Base-by-base conservation (phyloP, 2,329 filamentous ascomycete species). In the Cercospora sojina region DNA sequence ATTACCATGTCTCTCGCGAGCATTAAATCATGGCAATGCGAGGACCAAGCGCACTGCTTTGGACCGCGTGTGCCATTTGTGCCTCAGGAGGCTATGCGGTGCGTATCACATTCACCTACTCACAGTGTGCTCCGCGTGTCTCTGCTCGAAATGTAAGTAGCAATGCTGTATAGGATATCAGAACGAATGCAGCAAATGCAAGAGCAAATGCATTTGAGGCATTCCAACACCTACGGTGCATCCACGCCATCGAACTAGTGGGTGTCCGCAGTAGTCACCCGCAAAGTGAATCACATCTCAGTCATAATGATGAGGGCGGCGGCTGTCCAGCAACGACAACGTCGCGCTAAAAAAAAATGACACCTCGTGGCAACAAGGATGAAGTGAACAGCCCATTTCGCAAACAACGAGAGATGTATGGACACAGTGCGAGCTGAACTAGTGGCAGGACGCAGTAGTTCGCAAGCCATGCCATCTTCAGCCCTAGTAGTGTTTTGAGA, bases 361-460 rank as follows among this genome's bases (percentile, higher is more conserved):
- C 23, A n/a, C 23, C 47, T 41, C 58, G 57, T 60, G 58, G 58
- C 18, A 49, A 41, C 58, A 60, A 60, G 58, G 58, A 60, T 60
- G 58, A 31, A 31, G 58, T 60, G 38, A 49, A 60, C 18, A 20
- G 23, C 47, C 43, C 18, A 16, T 27, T 7, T 53, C 47, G 7
- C 38, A 7, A 49, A 60, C 35, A 25, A 12, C 20, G 38, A 49
- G 49, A 49, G 38, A 49, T 53, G 59, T 62, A 16, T 62, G 59
- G 59, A 62, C 59, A 18, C 3, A 43, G 25, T 35, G 29, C 43
- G 20, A 20, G 59, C 29, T 53, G 59, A 20, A 23, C 59, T 62
- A 62, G 59, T 62, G 59, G 59, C 47, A 62, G 41, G 59, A 53
- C 59, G 47, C 59, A 51, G 41, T 62, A 62, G 59, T 62, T 35